Conservation (phyloP, 108 stramenopile species). For the Cylindrotheca fusiformis region DNA sequence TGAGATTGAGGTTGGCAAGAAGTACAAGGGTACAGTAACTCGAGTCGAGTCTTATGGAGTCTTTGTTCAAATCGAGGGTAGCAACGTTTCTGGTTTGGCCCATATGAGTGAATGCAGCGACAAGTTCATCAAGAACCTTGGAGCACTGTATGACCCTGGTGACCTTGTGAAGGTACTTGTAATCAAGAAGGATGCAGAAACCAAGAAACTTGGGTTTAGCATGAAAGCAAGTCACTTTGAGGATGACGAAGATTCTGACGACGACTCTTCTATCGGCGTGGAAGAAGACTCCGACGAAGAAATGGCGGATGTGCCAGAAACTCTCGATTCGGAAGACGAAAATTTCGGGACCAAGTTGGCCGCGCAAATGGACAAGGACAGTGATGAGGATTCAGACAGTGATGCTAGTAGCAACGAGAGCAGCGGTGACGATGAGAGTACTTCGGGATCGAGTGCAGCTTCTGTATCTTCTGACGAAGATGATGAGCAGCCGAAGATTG, state of each 20-base stretch:
- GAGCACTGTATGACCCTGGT: constrained; percentile 82
- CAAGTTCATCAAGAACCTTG: constrained; percentile 71
- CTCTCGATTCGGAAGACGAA: constrained; percentile 44
- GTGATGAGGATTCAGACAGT: constrained; percentile 27
- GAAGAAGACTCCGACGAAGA: constrained; percentile 45
- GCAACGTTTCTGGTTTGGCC: constrained; percentile 86
- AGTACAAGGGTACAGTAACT: constrained; percentile 86
- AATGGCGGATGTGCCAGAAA: constrained; percentile 33
- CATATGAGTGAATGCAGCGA: constrained; percentile 93
- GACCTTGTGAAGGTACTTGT: constrained; percentile 93
- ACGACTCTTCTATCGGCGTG: constrained; percentile 33
- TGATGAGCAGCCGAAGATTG: constrained; percentile 15
- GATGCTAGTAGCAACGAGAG: constrained; percentile 31
- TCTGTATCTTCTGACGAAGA: constrained; percentile 27
- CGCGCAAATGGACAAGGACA: constrained; percentile 20
- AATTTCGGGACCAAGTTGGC: constrained; percentile 75
- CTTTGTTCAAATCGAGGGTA: constrained; percentile 86
- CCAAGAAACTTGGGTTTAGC: constrained; percentile 70
- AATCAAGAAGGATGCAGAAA: constrained; percentile 75
- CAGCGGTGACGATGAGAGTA: constrained; percentile 31
- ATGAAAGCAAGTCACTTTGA: constrained; percentile 93
- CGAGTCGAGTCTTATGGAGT: constrained; percentile 89
- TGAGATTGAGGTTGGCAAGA: constrained; percentile 69
- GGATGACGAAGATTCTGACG: constrained; percentile 66
- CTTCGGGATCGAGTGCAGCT: constrained; percentile 1